phyloP scores from a whole-genome alignment of 371 early-diverging fungal species.

The Mucor sp. region DNA sequence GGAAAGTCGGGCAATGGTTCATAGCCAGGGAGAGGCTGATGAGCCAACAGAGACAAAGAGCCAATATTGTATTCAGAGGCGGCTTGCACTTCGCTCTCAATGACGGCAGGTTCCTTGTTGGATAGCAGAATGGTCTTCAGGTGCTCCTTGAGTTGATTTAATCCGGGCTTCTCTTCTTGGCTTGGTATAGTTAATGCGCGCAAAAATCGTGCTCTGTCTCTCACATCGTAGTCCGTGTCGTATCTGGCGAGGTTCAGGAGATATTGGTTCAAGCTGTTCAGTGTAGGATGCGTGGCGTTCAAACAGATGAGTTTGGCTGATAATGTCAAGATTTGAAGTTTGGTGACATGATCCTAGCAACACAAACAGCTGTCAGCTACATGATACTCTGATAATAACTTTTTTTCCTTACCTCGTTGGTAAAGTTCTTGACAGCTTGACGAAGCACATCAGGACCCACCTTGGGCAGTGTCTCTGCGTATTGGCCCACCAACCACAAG shows the following conservation, averaged over 20 bases:
- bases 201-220: conserved; percentile 89
- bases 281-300: conserved; percentile 48
- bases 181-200: conserved; percentile 67
- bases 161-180: conserved; percentile 40
- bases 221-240: conserved; percentile 85
- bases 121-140: conserved; percentile 52
- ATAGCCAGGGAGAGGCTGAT: conserved; percentile 75
- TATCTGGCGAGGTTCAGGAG: conserved; percentile 85
- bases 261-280: conserved; percentile 68
- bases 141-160: conserved; percentile 45
- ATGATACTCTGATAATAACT: too few species aligned
- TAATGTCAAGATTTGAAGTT: conserved; percentile 81
- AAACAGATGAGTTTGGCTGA: conserved; percentile 69
- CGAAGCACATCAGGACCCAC: conserved; percentile 87
- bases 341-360: conserved; percentile 61
- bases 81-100: conserved; percentile 39
- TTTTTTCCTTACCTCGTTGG: conserved; percentile 57
- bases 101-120: conserved; percentile 53
- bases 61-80: conserved; percentile 68
- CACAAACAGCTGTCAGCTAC: neutral
- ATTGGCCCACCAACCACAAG: conserved; percentile 86
- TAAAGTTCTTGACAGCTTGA: conserved; percentile 72
- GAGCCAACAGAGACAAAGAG: conserved; percentile 80
- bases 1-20: conserved; percentile 87
- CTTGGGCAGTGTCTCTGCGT: conserved; percentile 55